Percentiles rank a stretch among this genome's conserved stretches.
These are phyloP conservation scores for Apiospora koreana DNA, from an alignment of 2,329 filamentous ascomycete species.

Conservation along the genomic window DNA sequence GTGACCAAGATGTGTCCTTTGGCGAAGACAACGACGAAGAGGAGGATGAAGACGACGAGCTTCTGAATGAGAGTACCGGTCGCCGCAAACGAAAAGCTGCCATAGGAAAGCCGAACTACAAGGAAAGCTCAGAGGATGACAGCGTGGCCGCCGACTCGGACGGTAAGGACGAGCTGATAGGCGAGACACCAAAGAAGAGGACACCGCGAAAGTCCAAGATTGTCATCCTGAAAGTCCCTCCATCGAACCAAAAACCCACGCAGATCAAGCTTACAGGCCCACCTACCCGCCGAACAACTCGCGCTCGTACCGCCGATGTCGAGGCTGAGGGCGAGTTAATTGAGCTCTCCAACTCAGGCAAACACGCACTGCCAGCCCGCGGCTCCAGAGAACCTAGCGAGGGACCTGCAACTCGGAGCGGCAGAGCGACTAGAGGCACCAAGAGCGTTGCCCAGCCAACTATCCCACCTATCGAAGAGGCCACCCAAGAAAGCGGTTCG, in stretches of 20 bases:
- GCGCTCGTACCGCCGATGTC: slow-evolving; percentile 55
- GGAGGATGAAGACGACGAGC: slow-evolving; percentile 37
- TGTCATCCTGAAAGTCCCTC: slow-evolving; percentile 45
- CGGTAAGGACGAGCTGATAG: slow-evolving; percentile 41
- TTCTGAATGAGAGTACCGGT: slow-evolving; percentile 42
- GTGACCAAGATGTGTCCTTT: slow-evolving; percentile 52
- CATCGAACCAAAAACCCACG: slow-evolving; percentile 24
- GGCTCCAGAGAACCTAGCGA: slow-evolving; percentile 58
- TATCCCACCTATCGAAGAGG: slow-evolving; percentile 51
- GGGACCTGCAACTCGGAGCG: slow-evolving; percentile 45
- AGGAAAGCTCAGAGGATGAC: slow-evolving; percentile 46
- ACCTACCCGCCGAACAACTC: slow-evolving; percentile 48
- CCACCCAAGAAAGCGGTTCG: slow-evolving; percentile 52
- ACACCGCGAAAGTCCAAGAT: slow-evolving; percentile 37
- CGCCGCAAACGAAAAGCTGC: slow-evolving; percentile 48
- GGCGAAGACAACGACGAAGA: slow-evolving; percentile 37
- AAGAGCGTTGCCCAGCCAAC: slow-evolving; percentile 54
- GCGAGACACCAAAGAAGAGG: slow-evolving; percentile 28
- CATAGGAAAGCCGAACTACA: slow-evolving; percentile 45
- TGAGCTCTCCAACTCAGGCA: slow-evolving; percentile 63
- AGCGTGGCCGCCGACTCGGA: slow-evolving; percentile 27
- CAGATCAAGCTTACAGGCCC: slow-evolving; percentile 20
- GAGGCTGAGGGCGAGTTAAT: slow-evolving; percentile 56
- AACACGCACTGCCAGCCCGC: slow-evolving; percentile 51
- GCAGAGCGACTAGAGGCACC: slow-evolving; percentile 48